Base-by-base conservation (phyloP, 768 basidiomycete species). In the Russula olivacea region DNA sequence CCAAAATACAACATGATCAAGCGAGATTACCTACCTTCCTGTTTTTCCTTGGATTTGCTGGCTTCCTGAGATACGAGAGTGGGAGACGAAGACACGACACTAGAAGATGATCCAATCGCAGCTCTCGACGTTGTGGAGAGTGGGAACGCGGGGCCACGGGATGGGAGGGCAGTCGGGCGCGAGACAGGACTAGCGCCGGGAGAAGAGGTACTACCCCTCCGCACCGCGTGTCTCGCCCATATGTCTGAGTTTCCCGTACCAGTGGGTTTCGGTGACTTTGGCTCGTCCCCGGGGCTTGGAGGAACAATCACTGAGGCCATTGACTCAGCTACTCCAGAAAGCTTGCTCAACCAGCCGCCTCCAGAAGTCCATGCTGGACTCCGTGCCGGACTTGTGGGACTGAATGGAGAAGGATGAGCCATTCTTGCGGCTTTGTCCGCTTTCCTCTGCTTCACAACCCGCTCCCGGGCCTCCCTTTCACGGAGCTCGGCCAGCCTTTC, bases 331-430 rank as follows among this genome's bases (percentile, higher is more conserved):
- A 30, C 57, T 0, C 23, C n/a, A 15, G 45, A 1, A 23, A 63
- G 3, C n/a, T 54, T 59, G 43, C 36, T 63, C 1, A 60, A 19
- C 15, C 58, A 32, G 5, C 28, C 3, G 3, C 53, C 21, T 12
- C 58, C 53, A 19, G 53, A 55, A 17, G 36, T 21, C 32, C 58
- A 11, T 40, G 61, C 55, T 36, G 63, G 58, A 10, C 63, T 21
- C 32, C 58, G 15, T 40, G 61, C 55, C 28, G 63, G 58, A 10
- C 63, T 64, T 5, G 17, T 51, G 28, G 63, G 63, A 8, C 47
- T 55, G 0, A 40, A n/a, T 4, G 38, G 1, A 3, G 32, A 2
- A 14, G 25, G 1, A 19, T 9, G 30, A 12, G 58, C 50, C 2
- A 15, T 38, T 36, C 32, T 64, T n/a, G 30, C 40, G 28, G 54